Evolutionary conservation across 192 early-diverging fungal genomes (phyloP).

Genomic region (Gryganskiella cystojenkinii): DNA sequence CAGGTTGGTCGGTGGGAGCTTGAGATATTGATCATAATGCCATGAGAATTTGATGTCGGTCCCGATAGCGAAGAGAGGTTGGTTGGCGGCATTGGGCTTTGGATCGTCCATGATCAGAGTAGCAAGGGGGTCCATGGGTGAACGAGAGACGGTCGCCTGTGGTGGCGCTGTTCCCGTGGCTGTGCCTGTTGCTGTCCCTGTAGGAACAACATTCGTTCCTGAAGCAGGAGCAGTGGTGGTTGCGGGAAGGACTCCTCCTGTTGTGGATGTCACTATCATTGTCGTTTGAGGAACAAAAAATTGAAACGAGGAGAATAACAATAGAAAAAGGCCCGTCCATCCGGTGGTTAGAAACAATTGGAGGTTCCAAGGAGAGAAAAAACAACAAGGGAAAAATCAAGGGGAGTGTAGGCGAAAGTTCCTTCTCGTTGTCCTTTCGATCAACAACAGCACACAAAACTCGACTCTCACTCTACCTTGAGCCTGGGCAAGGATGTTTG

Average conservation of each 20-base stretch:
- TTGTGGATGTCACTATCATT: no score
- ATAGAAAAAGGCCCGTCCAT: background rate
- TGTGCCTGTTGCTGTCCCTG: slow-evolving; percentile 15
- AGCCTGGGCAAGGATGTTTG: slow-evolving; percentile 31
- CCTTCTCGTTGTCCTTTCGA: background rate
- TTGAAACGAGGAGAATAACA: background rate
- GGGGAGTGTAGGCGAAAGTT: background rate
- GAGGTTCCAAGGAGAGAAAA: background rate
- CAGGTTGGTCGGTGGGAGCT: slow-evolving; percentile 19
- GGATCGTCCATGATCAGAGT: slow-evolving; percentile 26
- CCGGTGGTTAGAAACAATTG: background rate
- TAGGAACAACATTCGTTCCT: background rate
- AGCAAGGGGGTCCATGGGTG: slow-evolving; percentile 15
- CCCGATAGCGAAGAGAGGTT: slow-evolving; percentile 32
- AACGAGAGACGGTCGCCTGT: background rate
- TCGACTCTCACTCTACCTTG: slow-evolving; percentile 34
- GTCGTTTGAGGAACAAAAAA: no score
- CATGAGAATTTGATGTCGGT: slow-evolving; percentile 24
- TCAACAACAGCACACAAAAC: background rate
- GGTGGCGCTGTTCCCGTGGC: slow-evolving; percentile 6
- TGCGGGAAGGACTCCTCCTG: background rate
- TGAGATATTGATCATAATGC: slow-evolving; percentile 22
- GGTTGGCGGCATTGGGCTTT: slow-evolving; percentile 10
- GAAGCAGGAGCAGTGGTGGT: background rate
- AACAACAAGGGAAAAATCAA: background rate